Evolutionary conservation across 192 early-diverging fungal genomes (phyloP).

Genomic region (Powellomyces hirtus): DNA sequence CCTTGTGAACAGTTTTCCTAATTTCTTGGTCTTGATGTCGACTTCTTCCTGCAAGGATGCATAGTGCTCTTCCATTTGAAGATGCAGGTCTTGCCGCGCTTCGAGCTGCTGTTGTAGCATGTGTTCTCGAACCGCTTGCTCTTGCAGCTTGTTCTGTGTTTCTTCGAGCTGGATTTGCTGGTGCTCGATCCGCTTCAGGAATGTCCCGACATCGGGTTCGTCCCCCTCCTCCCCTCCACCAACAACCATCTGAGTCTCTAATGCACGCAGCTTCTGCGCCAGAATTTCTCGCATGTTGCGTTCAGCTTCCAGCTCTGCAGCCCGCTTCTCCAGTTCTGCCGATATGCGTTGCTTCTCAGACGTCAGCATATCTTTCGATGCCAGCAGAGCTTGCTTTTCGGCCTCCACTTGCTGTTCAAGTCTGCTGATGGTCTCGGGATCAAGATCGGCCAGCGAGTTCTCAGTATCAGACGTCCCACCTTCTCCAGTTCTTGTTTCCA

Average conservation of each 20-base stretch:
- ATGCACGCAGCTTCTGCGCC: conserved; percentile 51
- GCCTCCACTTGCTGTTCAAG: conserved; percentile 40
- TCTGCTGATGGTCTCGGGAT: conserved; percentile 6
- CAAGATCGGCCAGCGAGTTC: conserved; percentile 6
- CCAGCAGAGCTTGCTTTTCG: conserved; percentile 55
- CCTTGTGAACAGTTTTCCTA: conserved; percentile 58
- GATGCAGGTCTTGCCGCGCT: conserved; percentile 53
- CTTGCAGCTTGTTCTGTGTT: conserved; percentile 51
- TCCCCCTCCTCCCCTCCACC: conserved; percentile 58
- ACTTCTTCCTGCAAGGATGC: conserved; percentile 61
- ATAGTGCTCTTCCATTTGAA: conserved; percentile 66
- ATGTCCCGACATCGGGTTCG: background rate
- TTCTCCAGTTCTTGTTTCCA: conserved; percentile 9
- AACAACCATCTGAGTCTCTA: conserved; percentile 60
- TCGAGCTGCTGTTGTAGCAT: conserved; percentile 53
- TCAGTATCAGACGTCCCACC: background rate
- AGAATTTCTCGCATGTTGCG: conserved; percentile 41
- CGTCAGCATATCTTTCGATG: conserved; percentile 56
- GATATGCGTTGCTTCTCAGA: conserved; percentile 49
- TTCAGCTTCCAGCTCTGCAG: conserved; percentile 55
- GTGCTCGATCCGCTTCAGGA: conserved; percentile 26
- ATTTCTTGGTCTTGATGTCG: conserved; percentile 56
- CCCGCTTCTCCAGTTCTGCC: conserved; percentile 46
- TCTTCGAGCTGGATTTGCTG: conserved; percentile 48
- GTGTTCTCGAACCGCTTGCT: conserved; percentile 46